These are phyloP conservation scores for Jackrogersella multiformis DNA, from an alignment of 495 filamentous ascomycete genomes.

Conservation along the genomic window DNA sequence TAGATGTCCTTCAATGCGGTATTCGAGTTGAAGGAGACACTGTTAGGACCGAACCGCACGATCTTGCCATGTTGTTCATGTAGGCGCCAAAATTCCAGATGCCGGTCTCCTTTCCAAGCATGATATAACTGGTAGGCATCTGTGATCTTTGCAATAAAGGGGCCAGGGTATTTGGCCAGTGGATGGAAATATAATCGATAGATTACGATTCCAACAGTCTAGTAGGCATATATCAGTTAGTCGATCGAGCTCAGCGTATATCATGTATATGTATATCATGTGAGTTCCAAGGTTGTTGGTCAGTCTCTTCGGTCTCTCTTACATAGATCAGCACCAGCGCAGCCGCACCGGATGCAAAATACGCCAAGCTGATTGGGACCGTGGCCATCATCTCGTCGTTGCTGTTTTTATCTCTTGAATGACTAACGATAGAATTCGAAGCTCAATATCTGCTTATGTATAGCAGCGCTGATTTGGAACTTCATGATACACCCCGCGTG, in stretches of 20 bases:
- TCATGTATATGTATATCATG: background rate
- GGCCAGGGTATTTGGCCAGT: slow-evolving; percentile 72
- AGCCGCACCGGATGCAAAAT: slow-evolving; percentile 16
- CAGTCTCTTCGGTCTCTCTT: too few species aligned
- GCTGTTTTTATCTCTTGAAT: background rate
- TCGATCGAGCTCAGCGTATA: background rate
- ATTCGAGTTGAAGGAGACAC: slow-evolving; percentile 65
- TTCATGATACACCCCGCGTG: background rate
- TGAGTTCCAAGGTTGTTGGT: background rate
- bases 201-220: slow-evolving; percentile 47
- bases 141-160: slow-evolving; percentile 65
- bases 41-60: slow-evolving; percentile 70
- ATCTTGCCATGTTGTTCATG: slow-evolving; percentile 68
- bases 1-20: slow-evolving; percentile 69
- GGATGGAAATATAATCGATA: slow-evolving; percentile 71
- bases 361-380: slow-evolving; percentile 4
- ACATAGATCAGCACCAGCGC: slow-evolving; percentile 39
- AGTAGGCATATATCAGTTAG: slow-evolving; percentile 19
- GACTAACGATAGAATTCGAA: background rate
- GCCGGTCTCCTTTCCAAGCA: slow-evolving; percentile 66
- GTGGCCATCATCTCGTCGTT: background rate
- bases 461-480: background rate
- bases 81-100: slow-evolving; percentile 65
- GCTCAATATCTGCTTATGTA: background rate
- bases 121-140: slow-evolving; percentile 66